These are phyloP conservation scores for Fusarium mundagurra DNA, from an alignment of 2,329 filamentous ascomycete genomes.

Conservation along the genomic window DNA sequence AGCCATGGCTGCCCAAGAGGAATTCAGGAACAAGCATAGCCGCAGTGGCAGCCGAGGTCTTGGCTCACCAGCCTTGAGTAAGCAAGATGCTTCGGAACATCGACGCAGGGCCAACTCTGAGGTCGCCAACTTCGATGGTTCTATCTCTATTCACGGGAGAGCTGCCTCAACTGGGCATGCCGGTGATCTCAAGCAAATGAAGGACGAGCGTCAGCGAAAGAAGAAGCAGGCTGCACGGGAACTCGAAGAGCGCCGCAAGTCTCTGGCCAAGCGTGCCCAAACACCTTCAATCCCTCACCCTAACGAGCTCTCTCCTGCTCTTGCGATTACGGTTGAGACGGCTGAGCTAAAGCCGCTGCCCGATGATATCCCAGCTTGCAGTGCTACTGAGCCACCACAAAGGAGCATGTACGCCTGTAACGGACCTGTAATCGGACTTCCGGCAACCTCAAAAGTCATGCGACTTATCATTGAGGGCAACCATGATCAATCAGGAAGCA, in stretches of 20 bases:
- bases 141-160: slow-evolving; percentile 45
- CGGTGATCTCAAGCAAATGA: slow-evolving; percentile 65
- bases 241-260: slow-evolving; percentile 87
- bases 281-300: slow-evolving; percentile 85
- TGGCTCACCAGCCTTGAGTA: slow-evolving; percentile 49
- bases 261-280: slow-evolving; percentile 81
- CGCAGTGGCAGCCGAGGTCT: slow-evolving; percentile 59
- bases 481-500: slow-evolving; percentile 49
- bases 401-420: slow-evolving; percentile 60
- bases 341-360: slow-evolving; percentile 53
- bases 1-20: slow-evolving; percentile 64
- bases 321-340: slow-evolving; percentile 52
- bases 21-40: slow-evolving; percentile 65
- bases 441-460: slow-evolving; percentile 92
- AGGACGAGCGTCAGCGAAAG: slow-evolving; percentile 70
- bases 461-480: slow-evolving; percentile 76
- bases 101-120: slow-evolving; percentile 49
- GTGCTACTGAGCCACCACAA: slow-evolving; percentile 70
- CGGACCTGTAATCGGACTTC: slow-evolving; percentile 76
- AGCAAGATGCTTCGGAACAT: slow-evolving; percentile 53
- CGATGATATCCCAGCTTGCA: slow-evolving; percentile 63
- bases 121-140: slow-evolving; percentile 45
- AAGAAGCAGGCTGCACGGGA: slow-evolving; percentile 84
- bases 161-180: slow-evolving; percentile 58
- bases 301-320: slow-evolving; percentile 54